A percentile compares a stretch with the other conserved stretches of the same genome.
Evolutionary conservation across 352 stramenopile species (phyloP).

Genomic region (Globisporangium mamillatum): DNA sequence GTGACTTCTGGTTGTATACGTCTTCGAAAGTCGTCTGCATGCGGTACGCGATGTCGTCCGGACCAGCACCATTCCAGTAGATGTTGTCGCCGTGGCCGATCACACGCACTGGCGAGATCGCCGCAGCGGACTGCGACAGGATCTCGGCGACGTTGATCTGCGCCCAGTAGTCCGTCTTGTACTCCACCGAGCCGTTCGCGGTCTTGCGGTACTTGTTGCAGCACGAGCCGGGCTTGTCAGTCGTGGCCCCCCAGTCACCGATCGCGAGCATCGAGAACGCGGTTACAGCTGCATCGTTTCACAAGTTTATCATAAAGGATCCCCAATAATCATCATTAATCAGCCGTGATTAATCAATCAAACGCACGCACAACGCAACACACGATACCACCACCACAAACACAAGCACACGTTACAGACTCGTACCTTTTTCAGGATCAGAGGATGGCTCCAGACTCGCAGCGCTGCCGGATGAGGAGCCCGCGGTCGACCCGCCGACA

Average conservation of each 20-base stretch:
- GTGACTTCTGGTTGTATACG: constrained; percentile 79
- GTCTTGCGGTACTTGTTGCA: constrained; percentile 89
- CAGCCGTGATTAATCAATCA: constrained; percentile 8
- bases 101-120: constrained; percentile 63
- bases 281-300: constrained; percentile 21
- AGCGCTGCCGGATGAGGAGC: constrained; percentile 22
- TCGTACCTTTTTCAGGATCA: constrained; percentile 43
- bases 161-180: constrained; percentile 87
- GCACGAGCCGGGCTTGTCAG: constrained; percentile 83
- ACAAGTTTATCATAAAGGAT: constrained; percentile 5
- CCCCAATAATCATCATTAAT: constrained; percentile 7
- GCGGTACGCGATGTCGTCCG: constrained; percentile 71
- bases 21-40: constrained; percentile 85
- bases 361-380: not conserved
- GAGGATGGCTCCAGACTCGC: constrained; percentile 44
- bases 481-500: constrained; percentile 22
- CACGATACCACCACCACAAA: not conserved
- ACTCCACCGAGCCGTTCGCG: constrained; percentile 71
- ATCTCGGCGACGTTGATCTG: constrained; percentile 86
- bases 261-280: constrained; percentile 84
- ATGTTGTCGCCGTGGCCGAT: constrained; percentile 87
- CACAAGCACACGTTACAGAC: not conserved
- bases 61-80: constrained; percentile 85
- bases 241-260: constrained; percentile 83
- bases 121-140: constrained; percentile 59